Evolutionary conservation across 2,329 filamentous ascomycete genomes (phyloP).

Genomic region (Colletotrichum orchidophilum): DNA sequence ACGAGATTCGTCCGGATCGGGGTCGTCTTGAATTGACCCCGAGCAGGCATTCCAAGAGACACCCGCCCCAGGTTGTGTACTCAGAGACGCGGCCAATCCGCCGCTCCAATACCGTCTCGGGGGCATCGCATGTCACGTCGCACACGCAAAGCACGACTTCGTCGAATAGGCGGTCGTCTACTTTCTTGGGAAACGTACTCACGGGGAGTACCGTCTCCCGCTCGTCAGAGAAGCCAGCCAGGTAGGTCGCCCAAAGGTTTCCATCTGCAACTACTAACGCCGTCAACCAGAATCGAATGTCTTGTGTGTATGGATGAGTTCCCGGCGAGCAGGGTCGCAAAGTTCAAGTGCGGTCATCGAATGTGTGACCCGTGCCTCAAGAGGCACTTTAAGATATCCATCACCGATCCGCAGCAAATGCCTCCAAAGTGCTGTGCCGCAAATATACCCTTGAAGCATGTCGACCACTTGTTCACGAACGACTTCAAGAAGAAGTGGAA

Average conservation of each 20-base stretch:
- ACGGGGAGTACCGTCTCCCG: slow-evolving; percentile 25
- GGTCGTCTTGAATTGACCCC: slow-evolving; percentile 5
- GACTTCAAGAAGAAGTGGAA: slow-evolving; percentile 85
- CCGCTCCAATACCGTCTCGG: slow-evolving; percentile 28
- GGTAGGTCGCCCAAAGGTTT: slow-evolving; percentile 38
- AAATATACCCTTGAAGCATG: slow-evolving; percentile 78
- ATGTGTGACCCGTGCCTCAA: slow-evolving; percentile 84
- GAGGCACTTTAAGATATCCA: slow-evolving; percentile 77
- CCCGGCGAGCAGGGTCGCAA: slow-evolving; percentile 70
- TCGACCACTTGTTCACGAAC: slow-evolving; percentile 77
- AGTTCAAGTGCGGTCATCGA: slow-evolving; percentile 80
- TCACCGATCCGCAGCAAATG: slow-evolving; percentile 83
- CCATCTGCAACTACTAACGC: slow-evolving; percentile 24
- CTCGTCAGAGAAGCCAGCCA: slow-evolving; percentile 39
- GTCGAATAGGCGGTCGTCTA: slow-evolving; percentile 23
- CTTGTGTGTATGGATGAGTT: slow-evolving; percentile 77
- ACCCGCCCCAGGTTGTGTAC: slow-evolving; percentile 23
- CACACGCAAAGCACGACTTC: slow-evolving; percentile 33
- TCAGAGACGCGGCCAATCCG: slow-evolving; percentile 12
- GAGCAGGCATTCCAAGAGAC: slow-evolving; percentile 17
- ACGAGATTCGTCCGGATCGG: background rate
- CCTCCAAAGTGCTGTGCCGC: slow-evolving; percentile 83
- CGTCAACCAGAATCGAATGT: slow-evolving; percentile 70
- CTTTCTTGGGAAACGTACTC: slow-evolving; percentile 19
- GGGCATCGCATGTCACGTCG: slow-evolving; percentile 33